A percentile compares a stretch with the other conserved stretches of the same genome.
These are phyloP conservation scores for Puccinia brachypodii DNA, from an alignment of 1,284 basidiomycete species.

Conservation along the genomic window DNA sequence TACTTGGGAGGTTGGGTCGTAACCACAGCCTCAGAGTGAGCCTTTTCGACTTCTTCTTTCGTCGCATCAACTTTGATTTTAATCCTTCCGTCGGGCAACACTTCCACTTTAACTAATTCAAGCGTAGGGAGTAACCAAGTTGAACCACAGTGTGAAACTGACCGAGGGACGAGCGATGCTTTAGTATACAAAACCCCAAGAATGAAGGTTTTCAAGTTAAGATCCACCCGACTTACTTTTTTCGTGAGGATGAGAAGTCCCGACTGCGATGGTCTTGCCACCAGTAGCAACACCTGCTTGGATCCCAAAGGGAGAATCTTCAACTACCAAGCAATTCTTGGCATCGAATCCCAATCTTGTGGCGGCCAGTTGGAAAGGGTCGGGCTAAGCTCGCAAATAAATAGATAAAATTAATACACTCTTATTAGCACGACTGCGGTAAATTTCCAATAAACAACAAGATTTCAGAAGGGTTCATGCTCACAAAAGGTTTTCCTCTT, in stretches of 20 bases:
- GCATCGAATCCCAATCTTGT: constrained; percentile 66
- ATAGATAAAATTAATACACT: neutral
- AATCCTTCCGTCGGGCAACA: constrained; percentile 53
- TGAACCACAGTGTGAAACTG: constrained; percentile 31
- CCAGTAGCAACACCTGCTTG: constrained; percentile 69
- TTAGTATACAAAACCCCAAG: neutral
- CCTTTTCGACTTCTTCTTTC: constrained; percentile 27
- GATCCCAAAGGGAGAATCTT: constrained; percentile 61
- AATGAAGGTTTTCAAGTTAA: neutral
- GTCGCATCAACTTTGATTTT: constrained; percentile 53
- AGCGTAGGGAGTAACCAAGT: constrained; percentile 35
- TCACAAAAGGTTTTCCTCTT: constrained; percentile 56
- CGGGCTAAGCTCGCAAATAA: constrained; percentile 61
- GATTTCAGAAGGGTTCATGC: constrained; percentile 47
- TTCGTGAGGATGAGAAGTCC: constrained; percentile 61
- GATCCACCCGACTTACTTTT: constrained; percentile 34
- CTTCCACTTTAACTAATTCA: constrained; percentile 59
- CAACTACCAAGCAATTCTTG: constrained; percentile 65
- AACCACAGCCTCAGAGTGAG: constrained; percentile 18
- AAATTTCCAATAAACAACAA: neutral
- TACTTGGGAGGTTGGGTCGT: neutral
- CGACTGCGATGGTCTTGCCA: constrained; percentile 73
- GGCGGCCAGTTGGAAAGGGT: constrained; percentile 74
- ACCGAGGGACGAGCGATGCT: neutral
- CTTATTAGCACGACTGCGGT: neutral